phyloP scores from a whole-genome alignment of 208 protist genomes.

The Trypanosoma scelopori region DNA sequence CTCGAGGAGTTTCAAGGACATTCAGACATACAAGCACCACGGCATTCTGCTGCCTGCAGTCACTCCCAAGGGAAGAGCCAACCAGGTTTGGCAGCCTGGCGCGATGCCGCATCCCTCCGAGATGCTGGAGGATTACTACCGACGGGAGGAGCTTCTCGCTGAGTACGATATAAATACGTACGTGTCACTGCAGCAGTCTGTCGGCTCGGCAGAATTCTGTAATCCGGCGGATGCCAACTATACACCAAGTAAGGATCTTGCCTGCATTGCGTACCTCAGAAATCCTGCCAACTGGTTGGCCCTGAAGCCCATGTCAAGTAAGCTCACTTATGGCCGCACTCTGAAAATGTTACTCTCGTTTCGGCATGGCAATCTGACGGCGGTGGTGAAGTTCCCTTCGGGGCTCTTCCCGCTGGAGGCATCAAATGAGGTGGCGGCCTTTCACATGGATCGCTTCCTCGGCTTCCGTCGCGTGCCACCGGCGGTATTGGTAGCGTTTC shows the following conservation, averaged over 20 bases:
- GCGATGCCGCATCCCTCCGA: constrained; percentile 7
- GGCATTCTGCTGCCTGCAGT: constrained; percentile 16
- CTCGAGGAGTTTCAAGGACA: constrained; percentile 12
- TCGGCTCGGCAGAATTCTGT: constrained; percentile 25
- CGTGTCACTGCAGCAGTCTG: not conserved
- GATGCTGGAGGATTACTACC: constrained; percentile 3
- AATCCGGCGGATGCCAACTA: constrained; percentile 36
- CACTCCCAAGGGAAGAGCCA: not conserved
- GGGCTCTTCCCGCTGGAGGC: constrained; percentile 36
- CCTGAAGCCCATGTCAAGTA: constrained; percentile 41
- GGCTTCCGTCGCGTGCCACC: constrained; percentile 39
- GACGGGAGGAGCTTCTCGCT: not conserved
- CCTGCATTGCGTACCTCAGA: constrained; percentile 35
- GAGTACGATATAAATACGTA: constrained; percentile 11
- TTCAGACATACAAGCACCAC: constrained; percentile 17
- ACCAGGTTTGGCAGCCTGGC: constrained; percentile 14
- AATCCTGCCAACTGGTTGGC: constrained; percentile 37
- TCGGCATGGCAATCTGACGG: constrained; percentile 33
- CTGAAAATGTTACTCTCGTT: constrained; percentile 46
- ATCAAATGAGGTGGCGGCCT: constrained; percentile 34
- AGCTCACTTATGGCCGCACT: constrained; percentile 30
- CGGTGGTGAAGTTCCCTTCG: constrained; percentile 49
- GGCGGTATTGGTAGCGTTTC: constrained; percentile 37
- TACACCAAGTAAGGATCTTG: constrained; percentile 28
- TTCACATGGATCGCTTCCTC: constrained; percentile 43